A percentile compares a stretch with the other conserved stretches of the same genome.
Conservation (phyloP, 768 basidiomycete species). For the Leucosporidium creatinivorum region DNA sequence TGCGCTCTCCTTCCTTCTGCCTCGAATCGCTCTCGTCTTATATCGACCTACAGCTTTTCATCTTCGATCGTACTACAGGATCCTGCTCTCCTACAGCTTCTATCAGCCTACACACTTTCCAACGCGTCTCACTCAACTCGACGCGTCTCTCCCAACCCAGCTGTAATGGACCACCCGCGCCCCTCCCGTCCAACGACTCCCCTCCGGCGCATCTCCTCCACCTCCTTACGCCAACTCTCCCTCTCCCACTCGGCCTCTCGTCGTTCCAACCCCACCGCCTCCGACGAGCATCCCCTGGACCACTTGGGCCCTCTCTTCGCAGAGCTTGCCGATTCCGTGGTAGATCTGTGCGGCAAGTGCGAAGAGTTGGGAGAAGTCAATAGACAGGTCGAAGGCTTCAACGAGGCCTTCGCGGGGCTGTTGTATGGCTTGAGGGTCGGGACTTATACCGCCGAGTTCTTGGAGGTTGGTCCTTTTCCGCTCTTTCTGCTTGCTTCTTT, state of each 20-base stretch:
- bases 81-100: too few relatives aligned
- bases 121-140: not conserved
- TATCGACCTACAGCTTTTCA: not conserved
- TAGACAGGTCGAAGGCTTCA: constrained; percentile 21
- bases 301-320: constrained; percentile 28
- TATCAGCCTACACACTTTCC: not conserved
- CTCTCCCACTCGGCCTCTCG: constrained; percentile 13
- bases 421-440: constrained; percentile 31
- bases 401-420: constrained; percentile 31
- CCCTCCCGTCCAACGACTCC: constrained; percentile 20
- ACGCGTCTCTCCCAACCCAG: not conserved
- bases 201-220: constrained; percentile 20
- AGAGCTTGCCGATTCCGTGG: constrained; percentile 28
- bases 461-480: constrained; percentile 3
- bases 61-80: too few relatives aligned
- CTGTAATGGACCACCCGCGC: not conserved
- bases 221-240: constrained; percentile 21
- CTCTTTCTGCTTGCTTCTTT: not conserved
- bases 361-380: constrained; percentile 14
- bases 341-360: constrained; percentile 28
- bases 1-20: not conserved
- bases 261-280: not conserved
- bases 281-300: constrained; percentile 6
- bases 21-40: not conserved
- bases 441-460: constrained; percentile 34